A percentile compares a stretch with the other conserved stretches of the same genome.
Evolutionary conservation across 768 basidiomycete species (phyloP).

Genomic region (Agrocybe praecox): DNA sequence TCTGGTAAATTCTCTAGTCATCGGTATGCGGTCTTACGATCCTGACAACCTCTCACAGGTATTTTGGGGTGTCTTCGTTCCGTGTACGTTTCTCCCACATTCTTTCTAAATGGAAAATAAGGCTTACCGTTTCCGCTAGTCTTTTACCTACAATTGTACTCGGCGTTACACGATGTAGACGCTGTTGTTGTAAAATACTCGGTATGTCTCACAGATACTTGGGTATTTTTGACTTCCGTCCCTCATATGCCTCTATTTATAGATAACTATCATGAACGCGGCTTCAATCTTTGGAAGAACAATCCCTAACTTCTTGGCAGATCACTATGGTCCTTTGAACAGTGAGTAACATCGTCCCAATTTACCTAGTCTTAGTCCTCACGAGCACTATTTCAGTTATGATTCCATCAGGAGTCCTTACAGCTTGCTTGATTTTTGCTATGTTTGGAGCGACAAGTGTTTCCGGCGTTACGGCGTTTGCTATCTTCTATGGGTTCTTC

Average conservation of each 20-base stretch:
- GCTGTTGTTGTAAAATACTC: conserved; percentile 44
- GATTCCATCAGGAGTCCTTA: conserved; percentile 40
- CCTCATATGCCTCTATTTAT: conserved; percentile 1
- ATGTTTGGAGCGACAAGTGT: conserved; percentile 49
- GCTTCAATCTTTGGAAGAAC: conserved; percentile 61
- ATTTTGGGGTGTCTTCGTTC: conserved; percentile 54
- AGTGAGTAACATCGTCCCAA: conserved; percentile 26
- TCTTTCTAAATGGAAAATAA: not conserved
- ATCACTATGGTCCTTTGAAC: conserved; percentile 51
- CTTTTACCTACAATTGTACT: conserved; percentile 55
- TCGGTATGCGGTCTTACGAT: not conserved
- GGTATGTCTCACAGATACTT: conserved; percentile 24
- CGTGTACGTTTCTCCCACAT: conserved; percentile 35
- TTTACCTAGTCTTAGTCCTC: not conserved
- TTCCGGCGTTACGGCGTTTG: conserved; percentile 45
- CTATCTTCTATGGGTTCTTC: conserved; percentile 55
- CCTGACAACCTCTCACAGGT: conserved; percentile 23
- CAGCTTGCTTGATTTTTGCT: conserved; percentile 49
- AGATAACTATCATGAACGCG: conserved; percentile 57
- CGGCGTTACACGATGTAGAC: conserved; percentile 40
- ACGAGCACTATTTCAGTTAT: conserved; percentile 33
- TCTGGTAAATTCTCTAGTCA: conserved; percentile 18
- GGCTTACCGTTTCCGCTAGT: conserved; percentile 27
- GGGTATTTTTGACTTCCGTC: not conserved
- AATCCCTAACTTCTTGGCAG: conserved; percentile 56